Evolutionary conservation across 306 rosid species (phyloP), one percentile per base, ranked within the genome.

Genomic region (Lotus japonicus): DNA sequence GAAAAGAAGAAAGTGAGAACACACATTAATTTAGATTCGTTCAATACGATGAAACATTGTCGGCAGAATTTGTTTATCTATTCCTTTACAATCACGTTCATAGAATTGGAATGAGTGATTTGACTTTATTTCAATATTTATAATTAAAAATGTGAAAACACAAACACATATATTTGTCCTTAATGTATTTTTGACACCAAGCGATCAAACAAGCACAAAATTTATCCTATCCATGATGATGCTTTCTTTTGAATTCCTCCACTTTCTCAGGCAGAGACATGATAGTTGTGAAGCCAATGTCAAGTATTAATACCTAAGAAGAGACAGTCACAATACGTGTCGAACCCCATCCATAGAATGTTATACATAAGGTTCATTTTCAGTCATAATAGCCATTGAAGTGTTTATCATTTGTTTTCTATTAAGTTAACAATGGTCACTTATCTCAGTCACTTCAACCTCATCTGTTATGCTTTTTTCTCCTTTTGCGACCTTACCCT

Each of bases 281-380:
- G 58, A 54, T 57, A 10, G 70, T 55, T 64, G 70, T 35, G 72
- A 62, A 14, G 52, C 28, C 79, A 31, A 45, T 46, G 60, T 26
- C 52, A 44, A 51, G 54, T 42, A 64, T 67, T 41, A 41, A 60
- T 42, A 69, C 71, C 26, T 0, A 10, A 7, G 38, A 9, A 45
- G 67, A 77, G 68, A 36, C 61, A 53, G 12, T 42, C 35, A 14
- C 43, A 9, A 35, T 4, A 79, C 80, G 80, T 80, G 84, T 80
- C 84, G 80, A 75, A 12, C 74, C 74, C 18, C 3, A 42, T 50
- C 12, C 10, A 10, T 8, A 17, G 26, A 62, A 31, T 1, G 49
- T 68, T 38, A 13, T 14, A 10, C 7, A 9, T 45, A 44, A 7
- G 39, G 39, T 73, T 73, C 55, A 42, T 68, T 39, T 41, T 69